A percentile compares a stretch with the other conserved stretches of the same genome.
These are phyloP conservation scores for Dendrobium nobile DNA, from an alignment of 106 monocot genomes.

Conservation along the genomic window DNA sequence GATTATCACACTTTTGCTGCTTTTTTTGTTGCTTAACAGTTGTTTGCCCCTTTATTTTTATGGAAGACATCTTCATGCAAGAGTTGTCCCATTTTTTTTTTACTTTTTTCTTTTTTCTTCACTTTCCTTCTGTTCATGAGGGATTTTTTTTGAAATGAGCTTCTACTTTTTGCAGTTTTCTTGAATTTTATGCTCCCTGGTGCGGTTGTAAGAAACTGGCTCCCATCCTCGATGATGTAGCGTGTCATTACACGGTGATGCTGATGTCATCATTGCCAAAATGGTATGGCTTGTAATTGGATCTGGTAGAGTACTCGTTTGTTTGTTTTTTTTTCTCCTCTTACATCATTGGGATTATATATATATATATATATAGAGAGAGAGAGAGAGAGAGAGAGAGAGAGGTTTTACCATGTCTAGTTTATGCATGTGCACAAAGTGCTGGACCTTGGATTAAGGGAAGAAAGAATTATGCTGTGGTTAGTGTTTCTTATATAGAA, in stretches of 20 bases:
- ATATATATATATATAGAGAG: no score
- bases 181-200: constrained; percentile 98
- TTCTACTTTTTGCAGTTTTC: constrained; percentile 45
- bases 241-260: constrained; percentile 60
- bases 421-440: no score
- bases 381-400: no score
- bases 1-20: no score
- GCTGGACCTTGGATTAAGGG: no score
- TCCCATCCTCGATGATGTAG: constrained; percentile 85
- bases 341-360: no score
- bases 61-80: not conserved
- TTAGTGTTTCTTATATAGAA: no score
- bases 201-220: constrained; percentile 84
- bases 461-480: no score
- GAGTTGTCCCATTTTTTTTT: not conserved
- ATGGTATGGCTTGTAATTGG: constrained; percentile 41
- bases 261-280: constrained; percentile 86
- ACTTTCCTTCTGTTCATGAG: not conserved
- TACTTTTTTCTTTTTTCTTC: not conserved
- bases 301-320: not conserved
- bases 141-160: not conserved
- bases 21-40: not conserved
- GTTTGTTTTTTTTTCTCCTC: not conserved
- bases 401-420: no score
- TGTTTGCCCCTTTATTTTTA: not conserved